A percentile compares a stretch with the other conserved stretches of the same genome.
These are phyloP conservation scores for Aspergillus udagawae DNA, from an alignment of 2,329 filamentous ascomycete species.

Conservation along the genomic window DNA sequence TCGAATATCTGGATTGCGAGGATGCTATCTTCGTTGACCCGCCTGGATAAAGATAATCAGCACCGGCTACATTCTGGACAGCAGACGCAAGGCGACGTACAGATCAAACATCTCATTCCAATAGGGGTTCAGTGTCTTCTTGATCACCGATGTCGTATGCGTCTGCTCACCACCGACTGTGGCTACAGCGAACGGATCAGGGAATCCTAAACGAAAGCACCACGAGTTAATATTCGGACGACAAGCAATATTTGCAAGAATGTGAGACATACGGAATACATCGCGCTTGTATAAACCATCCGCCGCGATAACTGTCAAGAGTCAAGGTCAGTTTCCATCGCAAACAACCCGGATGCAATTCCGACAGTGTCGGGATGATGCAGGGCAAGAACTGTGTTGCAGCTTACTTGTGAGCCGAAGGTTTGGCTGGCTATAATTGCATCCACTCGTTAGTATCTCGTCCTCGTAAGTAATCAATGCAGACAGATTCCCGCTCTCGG, in stretches of 20 bases:
- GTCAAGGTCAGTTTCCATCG: slow-evolving; percentile 19
- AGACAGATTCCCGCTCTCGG: background rate
- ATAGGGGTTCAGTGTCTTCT: slow-evolving; percentile 97
- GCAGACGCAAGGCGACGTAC: slow-evolving; percentile 51
- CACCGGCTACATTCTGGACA: background rate
- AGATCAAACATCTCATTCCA: slow-evolving; percentile 99
- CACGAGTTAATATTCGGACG: background rate
- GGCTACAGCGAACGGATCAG: slow-evolving; percentile 94
- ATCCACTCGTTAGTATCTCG: slow-evolving; percentile 17
- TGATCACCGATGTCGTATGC: slow-evolving; percentile 94
- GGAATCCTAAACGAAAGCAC: slow-evolving; percentile 67
- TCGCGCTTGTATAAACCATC: slow-evolving; percentile 98
- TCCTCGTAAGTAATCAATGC: slow-evolving; percentile 8
- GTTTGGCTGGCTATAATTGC: slow-evolving; percentile 66
- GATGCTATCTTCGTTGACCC: slow-evolving; percentile 91
- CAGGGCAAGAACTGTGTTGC: background rate
- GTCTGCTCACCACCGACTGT: slow-evolving; percentile 98
- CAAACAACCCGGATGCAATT: background rate
- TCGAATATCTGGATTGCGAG: slow-evolving; percentile 98
- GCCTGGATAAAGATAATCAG: slow-evolving; percentile 50
- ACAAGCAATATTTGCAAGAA: background rate
- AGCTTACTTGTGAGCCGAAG: slow-evolving; percentile 82
- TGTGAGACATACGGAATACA: slow-evolving; percentile 79
- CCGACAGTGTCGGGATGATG: slow-evolving; percentile 1
- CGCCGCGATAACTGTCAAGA: slow-evolving; percentile 82